These are phyloP conservation scores for Coleophoma crateriformis DNA, from an alignment of 2,329 filamentous ascomycete species.

Conservation along the genomic window DNA sequence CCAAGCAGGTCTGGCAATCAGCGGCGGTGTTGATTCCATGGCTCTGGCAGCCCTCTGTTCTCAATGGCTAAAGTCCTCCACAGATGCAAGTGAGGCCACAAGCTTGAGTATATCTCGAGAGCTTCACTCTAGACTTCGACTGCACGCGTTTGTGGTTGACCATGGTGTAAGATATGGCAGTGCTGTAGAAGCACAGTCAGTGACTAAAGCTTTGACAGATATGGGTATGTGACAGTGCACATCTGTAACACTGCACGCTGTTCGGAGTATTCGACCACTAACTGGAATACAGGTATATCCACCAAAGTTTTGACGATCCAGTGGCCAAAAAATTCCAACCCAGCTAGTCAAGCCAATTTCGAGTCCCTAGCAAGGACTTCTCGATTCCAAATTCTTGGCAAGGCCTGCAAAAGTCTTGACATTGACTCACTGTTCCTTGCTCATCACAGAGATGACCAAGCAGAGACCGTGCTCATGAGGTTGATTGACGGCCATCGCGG, in stretches of 20 bases:
- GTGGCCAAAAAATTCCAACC: constrained; percentile 42
- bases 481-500: constrained; percentile 61
- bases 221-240: constrained; percentile 9
- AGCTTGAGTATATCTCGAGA: constrained; percentile 19
- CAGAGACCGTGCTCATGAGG: constrained; percentile 83
- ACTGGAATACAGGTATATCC: constrained; percentile 17
- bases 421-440: constrained; percentile 66
- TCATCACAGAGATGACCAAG: constrained; percentile 87
- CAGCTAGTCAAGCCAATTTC: constrained; percentile 52
- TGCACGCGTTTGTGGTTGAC: constrained; percentile 48
- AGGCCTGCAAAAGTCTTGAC: constrained; percentile 43
- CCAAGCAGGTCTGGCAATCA: constrained; percentile 66
- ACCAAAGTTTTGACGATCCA: constrained; percentile 30
- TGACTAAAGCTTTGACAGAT: constrained; percentile 28
- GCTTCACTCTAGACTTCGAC: constrained; percentile 40
- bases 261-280: neutral
- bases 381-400: constrained; percentile 68
- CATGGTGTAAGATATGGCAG: constrained; percentile 51
- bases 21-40: constrained; percentile 97
- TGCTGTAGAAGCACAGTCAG: constrained; percentile 41
- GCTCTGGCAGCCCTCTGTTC: constrained; percentile 74
- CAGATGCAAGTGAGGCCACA: neutral
- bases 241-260: neutral
- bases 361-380: constrained; percentile 71
- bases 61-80: constrained; percentile 22